Conservation (phyloP, 495 filamentous ascomycete genomes). For the Aspergillus olivimuriae region DNA sequence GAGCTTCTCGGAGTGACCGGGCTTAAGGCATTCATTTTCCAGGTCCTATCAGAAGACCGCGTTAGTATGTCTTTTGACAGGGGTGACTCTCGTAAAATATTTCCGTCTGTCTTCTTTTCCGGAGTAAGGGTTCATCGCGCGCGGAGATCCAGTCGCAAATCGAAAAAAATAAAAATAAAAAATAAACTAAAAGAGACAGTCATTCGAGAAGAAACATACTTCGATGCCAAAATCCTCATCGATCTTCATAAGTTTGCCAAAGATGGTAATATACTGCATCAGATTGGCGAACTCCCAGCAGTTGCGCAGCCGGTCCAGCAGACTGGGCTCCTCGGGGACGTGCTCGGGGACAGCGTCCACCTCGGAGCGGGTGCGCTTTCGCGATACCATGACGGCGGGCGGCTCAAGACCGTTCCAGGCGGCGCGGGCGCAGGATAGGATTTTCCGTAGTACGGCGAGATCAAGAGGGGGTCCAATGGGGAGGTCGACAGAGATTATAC, state of each 20-base stretch:
- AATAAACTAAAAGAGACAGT: not conserved
- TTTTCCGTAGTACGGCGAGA: constrained; percentile 3
- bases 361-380: constrained; percentile 71
- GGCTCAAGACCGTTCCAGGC: constrained; percentile 22
- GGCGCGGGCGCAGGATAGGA: constrained; percentile 17
- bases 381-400: constrained; percentile 44
- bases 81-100: too few relatives aligned
- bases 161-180: not conserved
- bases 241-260: constrained; percentile 82
- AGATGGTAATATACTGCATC: constrained; percentile 86
- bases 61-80: constrained; percentile 1
- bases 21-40: constrained; percentile 80
- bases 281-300: constrained; percentile 95
- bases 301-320: constrained; percentile 68
- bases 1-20: constrained; percentile 62
- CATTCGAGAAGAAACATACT: constrained; percentile 46
- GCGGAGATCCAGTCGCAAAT: not conserved
- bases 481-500: too few relatives aligned
- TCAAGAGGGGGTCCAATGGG: constrained; percentile 1
- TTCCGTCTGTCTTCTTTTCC: too few relatives aligned
- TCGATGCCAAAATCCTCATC: constrained; percentile 82
- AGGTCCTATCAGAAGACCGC: constrained; percentile 56
- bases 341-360: constrained; percentile 45
- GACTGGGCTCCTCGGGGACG: constrained; percentile 40
- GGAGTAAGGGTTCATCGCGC: too few relatives aligned